A percentile compares a stretch with the other conserved stretches of the same genome.
Conservation (phyloP, 2,329 filamentous ascomycete species). For the Metarhizium rileyi region DNA sequence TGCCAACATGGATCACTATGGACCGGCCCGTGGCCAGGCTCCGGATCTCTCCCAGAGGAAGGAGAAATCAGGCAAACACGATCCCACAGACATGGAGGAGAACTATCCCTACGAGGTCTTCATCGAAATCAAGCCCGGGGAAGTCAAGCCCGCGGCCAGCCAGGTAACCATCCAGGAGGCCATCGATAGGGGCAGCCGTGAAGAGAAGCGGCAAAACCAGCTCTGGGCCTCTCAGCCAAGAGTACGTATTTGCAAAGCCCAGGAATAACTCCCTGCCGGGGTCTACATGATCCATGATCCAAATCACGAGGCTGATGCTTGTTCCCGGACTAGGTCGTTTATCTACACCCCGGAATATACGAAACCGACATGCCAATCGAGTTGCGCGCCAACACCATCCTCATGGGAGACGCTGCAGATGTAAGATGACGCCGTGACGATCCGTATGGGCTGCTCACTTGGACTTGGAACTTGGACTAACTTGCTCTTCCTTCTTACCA, state of each 20-base stretch:
- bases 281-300: no score
- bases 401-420: constrained; percentile 36
- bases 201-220: constrained; percentile 25
- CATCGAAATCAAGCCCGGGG: no score
- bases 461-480: no score
- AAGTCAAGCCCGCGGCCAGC: no score
- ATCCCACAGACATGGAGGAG: no score
- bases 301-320: neutral
- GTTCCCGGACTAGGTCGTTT: constrained; percentile 21
- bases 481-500: constrained; percentile 1
- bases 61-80: no score
- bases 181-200: constrained; percentile 27
- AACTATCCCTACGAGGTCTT: constrained; percentile 29
- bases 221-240: constrained; percentile 30
- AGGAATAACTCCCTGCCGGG: neutral
- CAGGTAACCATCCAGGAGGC: constrained; percentile 29
- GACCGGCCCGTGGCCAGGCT: constrained; percentile 26
- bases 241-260: constrained; percentile 11
- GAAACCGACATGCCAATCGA: constrained; percentile 26
- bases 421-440: constrained; percentile 3
- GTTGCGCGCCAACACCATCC: constrained; percentile 33
- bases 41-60: no score
- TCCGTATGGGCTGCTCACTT: neutral
- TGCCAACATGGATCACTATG: constrained; percentile 31
- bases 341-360: constrained; percentile 33